These are phyloP conservation scores for Fusarium secorum DNA, from an alignment of 2,329 filamentous ascomycete species.

Conservation along the genomic window DNA sequence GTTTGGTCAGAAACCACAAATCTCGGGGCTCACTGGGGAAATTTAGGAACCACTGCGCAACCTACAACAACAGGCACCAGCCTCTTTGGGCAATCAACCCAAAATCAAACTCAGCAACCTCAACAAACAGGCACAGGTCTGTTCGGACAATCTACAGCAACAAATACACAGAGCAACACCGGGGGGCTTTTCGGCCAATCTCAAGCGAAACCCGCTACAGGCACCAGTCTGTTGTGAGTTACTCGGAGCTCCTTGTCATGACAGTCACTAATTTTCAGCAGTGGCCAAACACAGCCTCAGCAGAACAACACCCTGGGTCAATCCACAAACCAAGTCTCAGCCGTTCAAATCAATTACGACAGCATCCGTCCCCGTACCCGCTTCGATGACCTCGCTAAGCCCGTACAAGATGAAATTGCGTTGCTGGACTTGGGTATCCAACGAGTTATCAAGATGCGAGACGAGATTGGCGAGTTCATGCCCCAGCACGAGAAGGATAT, in stretches of 20 bases:
- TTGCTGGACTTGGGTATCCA: constrained; percentile 82
- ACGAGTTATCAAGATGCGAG: constrained; percentile 78
- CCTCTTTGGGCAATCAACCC: constrained; percentile 40
- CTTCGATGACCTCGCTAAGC: constrained; percentile 87
- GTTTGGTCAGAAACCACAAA: constrained; percentile 22
- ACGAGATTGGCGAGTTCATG: constrained; percentile 76
- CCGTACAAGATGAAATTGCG: constrained; percentile 80
- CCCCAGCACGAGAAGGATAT: constrained; percentile 61
- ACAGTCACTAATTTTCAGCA: constrained; percentile 35
- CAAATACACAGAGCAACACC: constrained; percentile 35
- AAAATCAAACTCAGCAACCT: constrained; percentile 29
- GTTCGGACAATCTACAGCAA: constrained; percentile 40
- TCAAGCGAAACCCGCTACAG: constrained; percentile 44
- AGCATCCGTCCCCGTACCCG: constrained; percentile 87
- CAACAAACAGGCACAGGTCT: constrained; percentile 41
- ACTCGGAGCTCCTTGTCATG: background rate
- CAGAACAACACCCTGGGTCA: constrained; percentile 38
- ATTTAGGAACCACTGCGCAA: constrained; percentile 18
- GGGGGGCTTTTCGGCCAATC: constrained; percentile 48
- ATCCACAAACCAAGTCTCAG: constrained; percentile 65
- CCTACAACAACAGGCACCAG: constrained; percentile 26
- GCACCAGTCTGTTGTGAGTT: constrained; percentile 46
- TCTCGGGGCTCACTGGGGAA: constrained; percentile 37
- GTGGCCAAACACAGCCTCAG: constrained; percentile 44
- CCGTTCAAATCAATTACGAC: constrained; percentile 79